Evolutionary conservation across 495 filamentous ascomycete species (phyloP).

Genomic region (Penicillium cosmopolitanum): DNA sequence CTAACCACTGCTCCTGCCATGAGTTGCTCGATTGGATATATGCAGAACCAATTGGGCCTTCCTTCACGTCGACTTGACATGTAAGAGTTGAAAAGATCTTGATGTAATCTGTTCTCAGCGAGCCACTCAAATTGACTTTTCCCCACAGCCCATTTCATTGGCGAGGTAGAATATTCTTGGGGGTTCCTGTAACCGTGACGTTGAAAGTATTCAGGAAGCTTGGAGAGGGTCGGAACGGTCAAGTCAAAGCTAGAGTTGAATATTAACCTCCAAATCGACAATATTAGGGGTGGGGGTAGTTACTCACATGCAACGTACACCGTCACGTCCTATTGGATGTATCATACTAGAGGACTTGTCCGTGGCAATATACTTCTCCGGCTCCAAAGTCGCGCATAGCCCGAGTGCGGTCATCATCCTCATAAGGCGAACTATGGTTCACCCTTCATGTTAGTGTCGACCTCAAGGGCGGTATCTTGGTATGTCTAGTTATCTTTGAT

Average conservation of each 20-base stretch:
- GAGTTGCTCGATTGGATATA: conserved; percentile 44
- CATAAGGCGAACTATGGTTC: conserved; percentile 14
- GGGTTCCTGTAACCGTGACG: conserved; percentile 20
- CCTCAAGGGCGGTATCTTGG: background rate
- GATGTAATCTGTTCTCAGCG: conserved; percentile 10
- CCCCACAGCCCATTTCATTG: conserved; percentile 16
- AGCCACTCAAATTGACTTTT: conserved; percentile 24
- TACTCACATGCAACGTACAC: conserved; percentile 24
- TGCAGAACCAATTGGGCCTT: conserved; percentile 43
- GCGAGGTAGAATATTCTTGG: conserved; percentile 17
- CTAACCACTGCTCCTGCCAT: conserved; percentile 25
- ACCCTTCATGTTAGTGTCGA: background rate
- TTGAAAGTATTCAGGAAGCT: conserved; percentile 26
- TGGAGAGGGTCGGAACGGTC: conserved; percentile 17
- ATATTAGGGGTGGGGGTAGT: background rate
- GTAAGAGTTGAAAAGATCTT: conserved; percentile 40
- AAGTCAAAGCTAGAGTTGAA: conserved; percentile 21
- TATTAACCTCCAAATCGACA: background rate
- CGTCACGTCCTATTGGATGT: conserved; percentile 31
- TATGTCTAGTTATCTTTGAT: no score
- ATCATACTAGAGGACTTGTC: conserved; percentile 40
- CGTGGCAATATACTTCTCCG: conserved; percentile 39
- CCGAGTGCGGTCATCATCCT: conserved; percentile 15
- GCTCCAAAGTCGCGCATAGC: background rate
- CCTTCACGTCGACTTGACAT: conserved; percentile 46